Evolutionary conservation across 768 basidiomycete species (phyloP).

Genomic region (Mycena latifolia): DNA sequence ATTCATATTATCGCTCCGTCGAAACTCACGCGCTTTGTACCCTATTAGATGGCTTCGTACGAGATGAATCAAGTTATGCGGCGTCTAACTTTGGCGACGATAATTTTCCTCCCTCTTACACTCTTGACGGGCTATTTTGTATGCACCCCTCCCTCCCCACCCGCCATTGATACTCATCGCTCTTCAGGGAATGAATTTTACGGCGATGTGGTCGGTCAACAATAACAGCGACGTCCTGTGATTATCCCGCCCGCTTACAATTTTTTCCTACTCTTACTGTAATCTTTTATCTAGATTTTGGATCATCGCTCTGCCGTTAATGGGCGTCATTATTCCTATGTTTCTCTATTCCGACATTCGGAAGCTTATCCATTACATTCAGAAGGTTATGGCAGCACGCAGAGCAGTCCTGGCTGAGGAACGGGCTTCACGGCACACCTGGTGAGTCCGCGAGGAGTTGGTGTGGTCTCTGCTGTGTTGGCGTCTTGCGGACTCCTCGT

Average conservation of each 20-base stretch:
- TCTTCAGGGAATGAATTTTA: conserved; percentile 58
- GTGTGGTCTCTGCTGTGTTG: not conserved
- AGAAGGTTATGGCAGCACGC: conserved; percentile 42
- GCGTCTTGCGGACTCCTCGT: not conserved
- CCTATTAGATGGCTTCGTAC: conserved; percentile 71
- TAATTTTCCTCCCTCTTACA: conserved; percentile 63
- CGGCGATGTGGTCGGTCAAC: conserved; percentile 51
- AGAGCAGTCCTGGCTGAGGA: conserved; percentile 23
- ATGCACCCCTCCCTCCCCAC: not conserved
- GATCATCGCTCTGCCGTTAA: conserved; percentile 59
- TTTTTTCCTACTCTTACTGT: not conserved
- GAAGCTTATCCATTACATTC: conserved; percentile 48
- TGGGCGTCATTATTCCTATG: conserved; percentile 53
- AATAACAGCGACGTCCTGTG: conserved; percentile 40
- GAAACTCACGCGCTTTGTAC: not conserved
- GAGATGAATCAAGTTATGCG: conserved; percentile 85
- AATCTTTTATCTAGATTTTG: conserved; percentile 52
- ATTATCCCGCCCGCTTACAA: conserved; percentile 20
- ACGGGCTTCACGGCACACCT: not conserved
- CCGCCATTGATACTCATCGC: not conserved
- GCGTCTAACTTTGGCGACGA: conserved; percentile 61
- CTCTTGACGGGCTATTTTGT: conserved; percentile 63
- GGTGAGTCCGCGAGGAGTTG: not conserved
- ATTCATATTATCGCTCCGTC: conserved; percentile 7
- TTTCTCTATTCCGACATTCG: conserved; percentile 56